Base-by-base conservation (phyloP, 345 rosid species). In the Pistacia atlantica region DNA sequence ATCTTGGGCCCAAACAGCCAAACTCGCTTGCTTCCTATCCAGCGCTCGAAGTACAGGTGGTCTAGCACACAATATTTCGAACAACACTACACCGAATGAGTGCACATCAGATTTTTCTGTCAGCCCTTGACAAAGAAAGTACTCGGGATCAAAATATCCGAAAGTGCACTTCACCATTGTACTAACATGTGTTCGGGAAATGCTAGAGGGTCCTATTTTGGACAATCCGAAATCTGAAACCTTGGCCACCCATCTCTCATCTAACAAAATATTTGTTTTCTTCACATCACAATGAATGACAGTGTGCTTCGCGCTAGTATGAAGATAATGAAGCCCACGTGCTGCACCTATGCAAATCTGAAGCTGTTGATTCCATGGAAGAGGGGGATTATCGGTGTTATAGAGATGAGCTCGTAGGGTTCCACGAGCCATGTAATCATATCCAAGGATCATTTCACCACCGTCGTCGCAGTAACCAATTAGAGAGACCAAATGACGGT, bases 201-300 rank as follows among this genome's bases (percentile, higher is more conserved):
- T 28, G 63, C 22, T 69, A 2, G 77, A 61, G 9, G 82, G 79
- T 5, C 84, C 80, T 16, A 74, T 9, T 55, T 67, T 83, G 11
- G 83, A 80, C 16, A 77, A 54, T 8, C 83, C 83, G 25, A 83
- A 83, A 69, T 83, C 83, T 0, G 90, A 83, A 17, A 89, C 88
- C 75, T 91, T 91, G 3, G 92, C 91, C 6, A 84, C 78, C 79
- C 82, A 86, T 66, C 83, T 84, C 73, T 84, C 89, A 66, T 87
- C 92, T 1, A 89, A 65, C 56, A 85, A 69, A 18, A 89, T 87
- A 74, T 89, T 89, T 4, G 90, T 84, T 0, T 88, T 75, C 76
- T 89, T 89, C 72, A 89, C 85, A 71, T 87, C 92, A 1, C 89
- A 79, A 46, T 89, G 92, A 49, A 85, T 85, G 73, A 87, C 80